These are phyloP conservation scores for Neoscytalidium dimidiatum DNA, from an alignment of 2,329 filamentous ascomycete species.

Conservation along the genomic window DNA sequence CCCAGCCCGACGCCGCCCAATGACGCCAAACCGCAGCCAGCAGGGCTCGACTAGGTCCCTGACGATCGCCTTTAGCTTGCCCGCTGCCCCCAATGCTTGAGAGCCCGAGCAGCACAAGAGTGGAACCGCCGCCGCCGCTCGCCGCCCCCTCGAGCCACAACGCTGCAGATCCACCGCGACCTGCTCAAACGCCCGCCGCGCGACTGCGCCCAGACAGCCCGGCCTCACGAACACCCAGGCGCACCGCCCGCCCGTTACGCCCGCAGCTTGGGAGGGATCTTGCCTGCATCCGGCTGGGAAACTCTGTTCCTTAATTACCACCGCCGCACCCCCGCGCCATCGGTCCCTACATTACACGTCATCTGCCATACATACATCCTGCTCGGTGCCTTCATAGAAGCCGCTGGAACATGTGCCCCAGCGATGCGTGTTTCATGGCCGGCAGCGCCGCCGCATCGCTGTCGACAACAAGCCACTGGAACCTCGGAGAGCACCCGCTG, in stretches of 20 bases:
- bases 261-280: not conserved
- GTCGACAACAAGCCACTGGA: not conserved
- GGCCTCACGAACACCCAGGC: not conserved
- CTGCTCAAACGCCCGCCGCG: constrained; percentile 4
- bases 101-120: not conserved
- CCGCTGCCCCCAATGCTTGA: not conserved
- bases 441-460: not conserved
- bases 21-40: constrained; percentile 1
- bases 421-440: not conserved
- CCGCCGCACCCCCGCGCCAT: not conserved
- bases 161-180: not conserved
- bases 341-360: not conserved
- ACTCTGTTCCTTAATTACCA: not conserved
- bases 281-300: not conserved
- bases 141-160: constrained; percentile 2
- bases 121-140: not conserved
- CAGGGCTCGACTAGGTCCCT: constrained; percentile 3
- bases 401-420: not conserved
- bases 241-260: not conserved
- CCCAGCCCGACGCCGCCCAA: constrained; percentile 3
- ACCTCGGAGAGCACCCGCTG: not conserved
- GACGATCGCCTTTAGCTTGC: constrained; percentile 8
- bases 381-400: not conserved
- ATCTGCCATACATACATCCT: not conserved
- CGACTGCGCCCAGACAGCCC: not conserved